Evolutionary conservation across 2,329 filamentous ascomycete genomes (phyloP).

Genomic region (Monosporascus sp.): DNA sequence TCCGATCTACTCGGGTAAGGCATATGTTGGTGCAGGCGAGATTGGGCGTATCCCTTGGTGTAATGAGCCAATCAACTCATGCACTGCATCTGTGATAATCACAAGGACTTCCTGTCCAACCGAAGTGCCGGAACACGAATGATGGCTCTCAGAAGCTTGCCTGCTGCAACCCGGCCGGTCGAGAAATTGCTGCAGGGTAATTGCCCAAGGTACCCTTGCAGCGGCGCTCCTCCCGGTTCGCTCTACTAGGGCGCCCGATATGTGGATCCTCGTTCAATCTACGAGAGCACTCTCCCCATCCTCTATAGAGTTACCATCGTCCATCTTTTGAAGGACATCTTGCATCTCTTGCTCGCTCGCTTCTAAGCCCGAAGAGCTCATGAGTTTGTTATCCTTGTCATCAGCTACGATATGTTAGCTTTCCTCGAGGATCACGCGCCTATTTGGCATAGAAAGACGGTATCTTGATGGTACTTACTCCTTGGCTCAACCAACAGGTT

Average conservation of each 20-base stretch:
- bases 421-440: slow-evolving; percentile 1
- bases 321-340: slow-evolving; percentile 41
- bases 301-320: slow-evolving; percentile 26
- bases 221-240: neutral
- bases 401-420: slow-evolving; percentile 44
- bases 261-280: slow-evolving; percentile 3
- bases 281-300: slow-evolving; percentile 5
- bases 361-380: slow-evolving; percentile 62
- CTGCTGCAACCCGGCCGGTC: neutral
- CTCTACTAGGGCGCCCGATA: neutral
- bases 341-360: slow-evolving; percentile 58
- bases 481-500: slow-evolving; percentile 79
- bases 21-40: no score
- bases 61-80: no score
- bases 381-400: slow-evolving; percentile 62
- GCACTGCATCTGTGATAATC: no score
- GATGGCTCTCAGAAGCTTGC: no score
- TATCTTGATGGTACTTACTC: slow-evolving; percentile 42
- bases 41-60: no score
- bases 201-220: neutral
- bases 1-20: no score
- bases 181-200: slow-evolving; percentile 1
- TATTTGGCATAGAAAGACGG: slow-evolving; percentile 5
- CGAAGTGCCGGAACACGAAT: neutral
- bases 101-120: neutral